Evolutionary conservation across 352 stramenopile species (phyloP).

Genomic region (Globisporangium iwayamae): DNA sequence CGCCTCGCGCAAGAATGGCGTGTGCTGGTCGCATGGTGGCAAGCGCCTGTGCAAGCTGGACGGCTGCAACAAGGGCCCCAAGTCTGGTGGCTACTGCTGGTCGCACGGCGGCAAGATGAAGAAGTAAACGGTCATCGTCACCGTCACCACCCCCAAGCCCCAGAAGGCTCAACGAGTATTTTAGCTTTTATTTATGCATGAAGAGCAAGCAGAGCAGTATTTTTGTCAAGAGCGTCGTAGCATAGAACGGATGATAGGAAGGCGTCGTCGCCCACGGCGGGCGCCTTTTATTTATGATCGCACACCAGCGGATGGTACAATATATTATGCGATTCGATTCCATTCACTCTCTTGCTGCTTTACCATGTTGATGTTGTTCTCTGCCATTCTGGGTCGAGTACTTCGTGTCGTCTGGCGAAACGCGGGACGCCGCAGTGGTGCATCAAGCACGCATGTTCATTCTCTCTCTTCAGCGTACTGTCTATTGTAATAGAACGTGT

Average conservation of each 20-base stretch:
- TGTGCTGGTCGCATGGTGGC: slow-evolving; percentile 79
- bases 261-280: not conserved
- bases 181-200: slow-evolving; percentile 19
- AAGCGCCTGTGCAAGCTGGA: slow-evolving; percentile 79
- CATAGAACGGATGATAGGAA: slow-evolving; percentile 7
- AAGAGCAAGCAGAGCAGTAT: slow-evolving; percentile 7
- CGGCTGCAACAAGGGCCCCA: slow-evolving; percentile 78
- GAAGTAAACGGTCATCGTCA: slow-evolving; percentile 38
- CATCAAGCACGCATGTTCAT: not conserved
- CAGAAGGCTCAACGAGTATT: not conserved
- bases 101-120: slow-evolving; percentile 81
- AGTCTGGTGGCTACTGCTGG: slow-evolving; percentile 83
- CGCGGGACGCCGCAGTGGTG: not conserved
- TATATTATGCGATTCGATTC: slow-evolving; percentile 16
- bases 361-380: not conserved
- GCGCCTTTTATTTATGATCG: slow-evolving; percentile 13
- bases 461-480: no score
- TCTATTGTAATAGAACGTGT: no score
- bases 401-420: not conserved
- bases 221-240: slow-evolving; percentile 4
- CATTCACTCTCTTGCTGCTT: not conserved
- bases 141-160: not conserved
- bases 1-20: slow-evolving; percentile 75
- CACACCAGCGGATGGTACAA: not conserved
- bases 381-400: not conserved